Conservation (phyloP, 345 rosid genomes). For the rapeseed (Brassica napus) region Da-Ae NC_063436.1:847501-848000, state of each 20-base stretch:
- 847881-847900: slow-evolving; percentile 37
- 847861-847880: too few relatives aligned
- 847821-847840: not conserved
- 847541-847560: slow-evolving; percentile 93
- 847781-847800: too few relatives aligned
- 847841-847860: too few relatives aligned
- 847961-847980: slow-evolving; percentile 86
- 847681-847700: slow-evolving; percentile 78
- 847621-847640: slow-evolving; percentile 95
- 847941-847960: slow-evolving; percentile 89
- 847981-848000: slow-evolving; percentile 97
- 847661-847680: slow-evolving; percentile 99
- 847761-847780: slow-evolving; percentile 69
- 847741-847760: slow-evolving; percentile 89
- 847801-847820: too few relatives aligned
- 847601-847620: slow-evolving; percentile 98
- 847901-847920: slow-evolving; percentile 78
- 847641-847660: slow-evolving; percentile 94
- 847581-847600: slow-evolving; percentile 93
- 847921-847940: slow-evolving; percentile 78
- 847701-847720: slow-evolving; percentile 94
- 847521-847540: not conserved
- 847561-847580: slow-evolving; percentile 95
- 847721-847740: slow-evolving; percentile 98
- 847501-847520: not conserved